Evolutionary conservation across 768 basidiomycete species (phyloP), one percentile per base, ranked within the genome.

Genomic region (Arthromyces matolae): DNA sequence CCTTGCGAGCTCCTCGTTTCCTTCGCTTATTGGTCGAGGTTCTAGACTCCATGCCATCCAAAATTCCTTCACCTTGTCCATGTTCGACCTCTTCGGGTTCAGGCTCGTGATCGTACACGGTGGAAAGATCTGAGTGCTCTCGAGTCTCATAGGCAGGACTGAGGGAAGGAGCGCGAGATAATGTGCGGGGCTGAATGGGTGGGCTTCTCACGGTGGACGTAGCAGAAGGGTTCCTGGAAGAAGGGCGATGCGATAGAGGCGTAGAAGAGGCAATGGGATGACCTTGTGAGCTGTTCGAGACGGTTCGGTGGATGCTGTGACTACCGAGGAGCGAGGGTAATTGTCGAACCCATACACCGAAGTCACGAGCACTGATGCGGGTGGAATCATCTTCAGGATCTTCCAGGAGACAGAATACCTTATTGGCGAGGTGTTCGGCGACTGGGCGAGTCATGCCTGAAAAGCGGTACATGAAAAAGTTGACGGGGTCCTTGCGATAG

Each of bases 401-500:
- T 25, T 81, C 75, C 31, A 89, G 79, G 54, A 90, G 72, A 64
- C 84, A 89, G 64, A 99, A 94, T 20, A 99, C 86, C 47, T 78
- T 78, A 51, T 79, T 77, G 45, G 91, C 84, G 41, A 99, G 79
- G 65, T 90, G 91, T 22, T 89, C 84, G 2, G 94, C 94, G 31
- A 97, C 93, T 44, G 85, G 69, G 24, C 72, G 69, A 16, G 89
- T 91, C 89, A 92, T 92, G 49, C 90, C 95, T 18, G 86, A 76
- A 70, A 97, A 98, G 47, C 93, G 83, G 49, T 80, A 74, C 73
- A 93, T 80, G 69, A 99, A 88, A 69, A 97, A 99, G 32, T 75
- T 75, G 69, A 86, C 76, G 24, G 91, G 91, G 52, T 89, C 79
- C 49, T 77, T 76, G 56, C 82, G 82, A 71, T 84, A 98, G 19